Percentiles rank a stretch among this genome's conserved stretches.
These are phyloP conservation scores for Hydnomerulius pinastri DNA, from an alignment of 768 basidiomycete species.

Conservation along the genomic window DNA sequence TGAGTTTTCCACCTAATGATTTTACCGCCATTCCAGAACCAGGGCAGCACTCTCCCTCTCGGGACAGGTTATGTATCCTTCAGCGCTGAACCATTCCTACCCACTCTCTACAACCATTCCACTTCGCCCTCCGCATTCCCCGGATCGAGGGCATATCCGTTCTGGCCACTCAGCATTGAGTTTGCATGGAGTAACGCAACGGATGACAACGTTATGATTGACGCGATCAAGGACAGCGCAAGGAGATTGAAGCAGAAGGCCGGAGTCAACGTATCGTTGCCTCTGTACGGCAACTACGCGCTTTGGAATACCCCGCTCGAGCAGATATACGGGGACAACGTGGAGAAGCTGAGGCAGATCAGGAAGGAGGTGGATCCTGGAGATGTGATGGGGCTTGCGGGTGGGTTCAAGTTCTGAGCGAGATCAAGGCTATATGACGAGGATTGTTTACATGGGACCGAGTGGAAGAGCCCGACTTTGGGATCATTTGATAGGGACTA, in stretches of 20 bases:
- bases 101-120: constrained; percentile 40
- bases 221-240: constrained; percentile 41
- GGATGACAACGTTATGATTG: constrained; percentile 42
- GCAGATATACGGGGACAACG: constrained; percentile 51
- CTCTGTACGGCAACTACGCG: constrained; percentile 65
- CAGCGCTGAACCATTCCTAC: constrained; percentile 53
- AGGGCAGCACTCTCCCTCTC: constrained; percentile 40
- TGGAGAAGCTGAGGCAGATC: constrained; percentile 41
- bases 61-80: constrained; percentile 44
- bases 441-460: no score
- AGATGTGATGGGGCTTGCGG: constrained; percentile 66
- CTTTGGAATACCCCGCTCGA: constrained; percentile 50
- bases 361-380: constrained; percentile 53
- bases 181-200: constrained; percentile 45
- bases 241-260: constrained; percentile 42
- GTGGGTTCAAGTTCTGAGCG: constrained; percentile 62
- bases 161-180: constrained; percentile 49
- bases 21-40: constrained; percentile 37
- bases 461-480: no score
- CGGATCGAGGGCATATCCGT: constrained; percentile 36
- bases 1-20: not conserved
- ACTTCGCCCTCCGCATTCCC: constrained; percentile 48
- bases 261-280: constrained; percentile 43
- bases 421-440: no score
- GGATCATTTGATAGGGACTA: no score